Percentiles rank a stretch among this genome's conserved stretches.
These are phyloP conservation scores for Penicillium sp. DNA, from an alignment of 2,329 filamentous ascomycete species.

Conservation along the genomic window DNA sequence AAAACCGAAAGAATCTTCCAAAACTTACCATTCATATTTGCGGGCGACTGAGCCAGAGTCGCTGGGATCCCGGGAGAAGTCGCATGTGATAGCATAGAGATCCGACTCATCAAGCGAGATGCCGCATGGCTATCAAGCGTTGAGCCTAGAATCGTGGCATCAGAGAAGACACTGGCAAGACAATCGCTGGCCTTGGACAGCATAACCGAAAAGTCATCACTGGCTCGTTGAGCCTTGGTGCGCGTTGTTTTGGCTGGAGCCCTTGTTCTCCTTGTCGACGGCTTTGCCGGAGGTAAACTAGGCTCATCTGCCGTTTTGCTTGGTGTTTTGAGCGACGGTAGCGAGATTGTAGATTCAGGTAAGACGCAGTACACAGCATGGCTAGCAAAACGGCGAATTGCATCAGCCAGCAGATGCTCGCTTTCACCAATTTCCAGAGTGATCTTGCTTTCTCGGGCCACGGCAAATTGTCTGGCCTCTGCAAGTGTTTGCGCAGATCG, in stretches of 20 bases:
- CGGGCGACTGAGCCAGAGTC: constrained; percentile 32
- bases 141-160: constrained; percentile 36
- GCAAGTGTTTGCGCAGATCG: constrained; percentile 56
- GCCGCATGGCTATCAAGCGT: constrained; percentile 41
- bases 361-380: constrained; percentile 87
- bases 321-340: constrained; percentile 62
- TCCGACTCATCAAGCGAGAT: constrained; percentile 40
- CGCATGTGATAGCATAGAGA: constrained; percentile 45
- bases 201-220: constrained; percentile 38
- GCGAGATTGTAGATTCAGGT: constrained; percentile 87
- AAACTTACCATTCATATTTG: constrained; percentile 40
- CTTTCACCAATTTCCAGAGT: constrained; percentile 46
- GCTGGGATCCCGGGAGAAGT: constrained; percentile 33
- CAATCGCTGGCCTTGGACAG: constrained; percentile 37
- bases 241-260: constrained; percentile 28
- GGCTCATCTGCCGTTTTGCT: constrained; percentile 40
- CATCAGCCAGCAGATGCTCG: constrained; percentile 38
- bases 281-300: constrained; percentile 24
- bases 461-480: constrained; percentile 33
- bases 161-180: constrained; percentile 34
- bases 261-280: constrained; percentile 27
- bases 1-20: not conserved
- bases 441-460: constrained; percentile 59
- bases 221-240: constrained; percentile 29
- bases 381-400: constrained; percentile 58